phyloP scores from a whole-genome alignment of 1,284 basidiomycete genomes.

The Sphagnurus paluster region DNA sequence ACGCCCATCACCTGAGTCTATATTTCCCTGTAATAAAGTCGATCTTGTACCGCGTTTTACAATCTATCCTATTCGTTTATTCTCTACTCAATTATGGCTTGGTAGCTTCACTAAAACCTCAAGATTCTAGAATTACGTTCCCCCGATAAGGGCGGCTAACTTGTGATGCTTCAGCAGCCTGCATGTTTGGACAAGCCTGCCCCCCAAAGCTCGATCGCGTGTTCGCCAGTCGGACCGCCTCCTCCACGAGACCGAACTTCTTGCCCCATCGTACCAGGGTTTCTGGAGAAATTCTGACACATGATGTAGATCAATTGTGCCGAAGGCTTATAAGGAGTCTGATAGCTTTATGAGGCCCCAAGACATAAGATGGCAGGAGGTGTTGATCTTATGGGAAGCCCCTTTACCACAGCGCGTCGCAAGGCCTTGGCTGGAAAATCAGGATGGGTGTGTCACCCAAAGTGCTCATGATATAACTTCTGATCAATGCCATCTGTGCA shows the following conservation, averaged over 20 bases:
- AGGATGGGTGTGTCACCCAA: constrained; percentile 55
- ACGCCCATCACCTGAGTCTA: too few species aligned
- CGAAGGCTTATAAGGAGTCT: constrained; percentile 10
- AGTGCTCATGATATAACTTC: not conserved
- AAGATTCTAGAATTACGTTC: too few species aligned
- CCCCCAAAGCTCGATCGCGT: too few species aligned
- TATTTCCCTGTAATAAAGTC: too few species aligned
- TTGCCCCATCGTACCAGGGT: constrained; percentile 11
- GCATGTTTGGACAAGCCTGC: not conserved
- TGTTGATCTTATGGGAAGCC: constrained; percentile 27
- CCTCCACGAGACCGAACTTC: constrained; percentile 3
- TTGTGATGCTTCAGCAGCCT: not conserved
- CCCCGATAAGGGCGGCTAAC: not conserved
- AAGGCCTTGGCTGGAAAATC: constrained; percentile 60
- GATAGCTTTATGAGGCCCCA: not conserved
- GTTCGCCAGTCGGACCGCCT: constrained; percentile 11
- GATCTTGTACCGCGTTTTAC: too few species aligned
- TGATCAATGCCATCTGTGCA: not conserved
- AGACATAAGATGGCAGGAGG: constrained; percentile 44
- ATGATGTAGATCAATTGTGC: constrained; percentile 6
- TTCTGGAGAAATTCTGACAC: constrained; percentile 11
- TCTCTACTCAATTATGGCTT: too few species aligned
- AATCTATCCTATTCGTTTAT: too few species aligned
- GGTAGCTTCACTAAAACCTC: too few species aligned
- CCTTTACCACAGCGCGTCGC: constrained; percentile 46